Evolutionary conservation across 129 eudicot species (phyloP), one percentile per base, ranked within the genome.

Genomic region (Arctium minus): DNA sequence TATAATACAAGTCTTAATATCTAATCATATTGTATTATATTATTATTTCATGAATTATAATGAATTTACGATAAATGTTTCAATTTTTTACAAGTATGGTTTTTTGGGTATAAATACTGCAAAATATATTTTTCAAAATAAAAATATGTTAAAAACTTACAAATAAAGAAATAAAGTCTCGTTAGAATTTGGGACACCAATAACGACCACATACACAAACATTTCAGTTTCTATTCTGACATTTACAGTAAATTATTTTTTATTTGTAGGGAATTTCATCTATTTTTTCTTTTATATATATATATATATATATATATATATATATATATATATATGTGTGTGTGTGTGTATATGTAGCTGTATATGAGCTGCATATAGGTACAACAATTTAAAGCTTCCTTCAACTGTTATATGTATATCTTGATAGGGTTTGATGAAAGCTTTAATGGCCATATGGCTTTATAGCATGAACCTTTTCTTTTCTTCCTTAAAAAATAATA

Each of bases 391-490:
- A 84, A 78, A 72, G 79, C 79, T 60, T 39, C 64, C 39, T 70
- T 78, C 12, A 72, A 60, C 79, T 50, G 36, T 60, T 72, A 69
- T 78, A 40, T 72, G 3, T 72, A 69, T 78, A 40, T 72, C 50
- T 83, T 65, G 87, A 84, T 78, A 84, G 77, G 80, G 83, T 79
- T 84, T 84, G 79, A 56, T 84, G 75, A 39, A 78, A 72, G 81
- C 75, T 64, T 84, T 84, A 56, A 78, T 84, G 83, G 11, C 83
- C 78, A 29, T 83, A n/a, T 69, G 70, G 67, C 74, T 71, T 60
- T 65, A 22, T 22, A 76, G 33, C 75, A 75, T 62, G 84, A 76
- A n/a, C 81, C 22, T 22, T 44, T 17, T 15, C 32, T 65, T 56
- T n/a, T 17, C 68, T 60, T 60, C 68, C 68, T 17, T 60, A 1